Conservation (phyloP, 2,329 filamentous ascomycete genomes). For the Xylaria sp. region DNA sequence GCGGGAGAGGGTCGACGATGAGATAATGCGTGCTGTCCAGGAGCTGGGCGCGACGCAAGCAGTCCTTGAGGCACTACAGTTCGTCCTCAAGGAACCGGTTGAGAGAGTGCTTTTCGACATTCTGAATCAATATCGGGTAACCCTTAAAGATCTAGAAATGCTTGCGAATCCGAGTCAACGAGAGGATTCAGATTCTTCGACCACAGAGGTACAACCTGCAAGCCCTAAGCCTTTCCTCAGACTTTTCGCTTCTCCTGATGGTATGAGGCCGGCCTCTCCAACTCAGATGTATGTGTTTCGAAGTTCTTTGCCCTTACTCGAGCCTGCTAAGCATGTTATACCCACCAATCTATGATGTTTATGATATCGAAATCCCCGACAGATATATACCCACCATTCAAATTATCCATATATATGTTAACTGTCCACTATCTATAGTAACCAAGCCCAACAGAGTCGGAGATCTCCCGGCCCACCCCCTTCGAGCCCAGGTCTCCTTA, state of each 20-base stretch:
- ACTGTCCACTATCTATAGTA: background rate
- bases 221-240: background rate
- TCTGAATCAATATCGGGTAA: slow-evolving; percentile 3
- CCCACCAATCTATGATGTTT: background rate
- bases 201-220: background rate
- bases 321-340: background rate
- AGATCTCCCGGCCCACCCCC: no score
- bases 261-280: background rate
- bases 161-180: slow-evolving; percentile 3
- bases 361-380: background rate
- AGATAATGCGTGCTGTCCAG: slow-evolving; percentile 2
- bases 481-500: background rate
- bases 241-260: background rate
- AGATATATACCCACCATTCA: background rate
- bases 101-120: slow-evolving; percentile 1
- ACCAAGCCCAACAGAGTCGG: background rate
- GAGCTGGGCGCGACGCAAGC: slow-evolving; percentile 11
- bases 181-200: background rate
- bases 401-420: background rate
- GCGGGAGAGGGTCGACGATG: slow-evolving; percentile 11
- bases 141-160: slow-evolving; percentile 9
- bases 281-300: background rate
- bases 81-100: background rate
- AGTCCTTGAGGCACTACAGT: slow-evolving; percentile 9
- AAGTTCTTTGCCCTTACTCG: background rate